Conservation (phyloP, 2,329 filamentous ascomycete genomes). For the Talaromyces sp. region DNA sequence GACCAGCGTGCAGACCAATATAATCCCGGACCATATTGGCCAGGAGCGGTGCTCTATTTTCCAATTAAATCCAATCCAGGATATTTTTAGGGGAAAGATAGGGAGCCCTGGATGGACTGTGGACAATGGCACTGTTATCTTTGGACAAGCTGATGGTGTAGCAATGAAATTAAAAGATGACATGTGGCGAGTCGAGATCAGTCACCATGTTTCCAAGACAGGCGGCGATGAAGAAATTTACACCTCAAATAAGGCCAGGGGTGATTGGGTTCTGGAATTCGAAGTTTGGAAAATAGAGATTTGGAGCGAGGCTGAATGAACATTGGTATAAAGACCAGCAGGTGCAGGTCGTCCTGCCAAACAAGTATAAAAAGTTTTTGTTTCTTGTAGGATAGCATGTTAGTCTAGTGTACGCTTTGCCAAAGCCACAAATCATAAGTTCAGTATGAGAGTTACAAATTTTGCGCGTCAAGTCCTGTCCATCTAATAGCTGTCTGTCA, state of each 20-base stretch:
- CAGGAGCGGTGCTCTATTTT: slow-evolving; percentile 4
- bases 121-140: not conserved
- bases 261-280: not conserved
- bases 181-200: not conserved
- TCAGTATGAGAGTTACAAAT: no score
- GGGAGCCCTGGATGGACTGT: slow-evolving; percentile 3
- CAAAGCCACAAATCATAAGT: no score
- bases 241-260: not conserved
- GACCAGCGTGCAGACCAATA: not conserved
- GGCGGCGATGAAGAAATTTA: not conserved
- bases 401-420: no score
- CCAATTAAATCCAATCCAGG: slow-evolving; percentile 1
- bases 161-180: slow-evolving; percentile 1
- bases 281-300: slow-evolving; percentile 1
- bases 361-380: no score
- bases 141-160: slow-evolving; percentile 1
- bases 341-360: no score
- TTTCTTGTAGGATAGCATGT: no score
- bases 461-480: no score
- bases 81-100: not conserved
- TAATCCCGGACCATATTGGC: not conserved
- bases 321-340: no score
- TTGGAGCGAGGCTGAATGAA: not conserved
- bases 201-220: not conserved
- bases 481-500: no score